Evolutionary conservation across 345 rosid genomes (phyloP).

Genomic region (Gossypium australe): DNA sequence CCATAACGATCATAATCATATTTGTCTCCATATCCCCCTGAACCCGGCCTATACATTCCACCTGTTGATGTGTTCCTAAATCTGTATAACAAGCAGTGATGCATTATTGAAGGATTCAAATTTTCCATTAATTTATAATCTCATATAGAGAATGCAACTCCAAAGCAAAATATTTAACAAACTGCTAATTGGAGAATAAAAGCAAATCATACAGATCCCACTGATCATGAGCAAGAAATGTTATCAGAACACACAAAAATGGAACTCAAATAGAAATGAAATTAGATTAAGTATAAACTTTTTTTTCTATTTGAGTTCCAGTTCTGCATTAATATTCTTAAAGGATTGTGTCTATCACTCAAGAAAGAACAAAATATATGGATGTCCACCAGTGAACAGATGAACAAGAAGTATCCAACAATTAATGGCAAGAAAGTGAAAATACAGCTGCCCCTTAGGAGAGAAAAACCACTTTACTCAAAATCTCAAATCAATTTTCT

Average conservation of each 20-base stretch:
- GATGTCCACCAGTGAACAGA: not conserved
- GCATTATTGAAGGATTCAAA: not conserved
- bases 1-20: not conserved
- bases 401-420: not conserved
- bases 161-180: not conserved
- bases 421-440: not conserved
- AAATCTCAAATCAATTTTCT: not conserved
- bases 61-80: not conserved
- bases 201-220: not conserved
- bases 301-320: not conserved
- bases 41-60: constrained; percentile 4
- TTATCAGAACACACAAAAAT: not conserved
- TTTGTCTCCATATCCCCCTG: constrained; percentile 3
- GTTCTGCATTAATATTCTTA: not conserved
- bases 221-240: not conserved
- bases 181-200: not conserved
- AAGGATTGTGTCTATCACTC: not conserved
- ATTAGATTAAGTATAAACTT: not conserved
- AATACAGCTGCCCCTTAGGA: not conserved
- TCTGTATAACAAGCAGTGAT: not conserved
- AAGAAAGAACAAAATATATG: not conserved
- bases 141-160: not conserved
- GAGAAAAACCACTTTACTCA: not conserved
- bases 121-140: not conserved
- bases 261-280: not conserved